Percentiles rank a stretch among this genome's conserved stretches.
Conservation (phyloP, 1,284 basidiomycete species). For the Meira nashicola region DNA sequence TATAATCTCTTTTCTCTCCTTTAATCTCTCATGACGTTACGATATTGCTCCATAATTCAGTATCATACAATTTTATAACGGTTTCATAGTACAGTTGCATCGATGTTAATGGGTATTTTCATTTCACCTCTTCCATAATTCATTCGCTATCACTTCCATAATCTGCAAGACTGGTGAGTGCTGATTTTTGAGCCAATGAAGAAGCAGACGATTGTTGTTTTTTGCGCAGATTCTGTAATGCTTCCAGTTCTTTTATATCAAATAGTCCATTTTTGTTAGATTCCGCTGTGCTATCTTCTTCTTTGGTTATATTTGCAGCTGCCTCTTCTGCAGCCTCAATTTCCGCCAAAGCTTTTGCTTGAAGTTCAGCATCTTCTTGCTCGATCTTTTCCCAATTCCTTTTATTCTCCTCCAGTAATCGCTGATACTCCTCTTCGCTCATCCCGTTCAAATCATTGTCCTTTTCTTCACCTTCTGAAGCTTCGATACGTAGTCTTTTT, state of each 20-base stretch:
- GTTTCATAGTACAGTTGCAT: too few relatives aligned
- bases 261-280: slow-evolving; percentile 12
- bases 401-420: slow-evolving; percentile 44
- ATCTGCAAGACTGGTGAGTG: slow-evolving; percentile 35
- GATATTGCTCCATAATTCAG: too few relatives aligned
- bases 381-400: slow-evolving; percentile 42
- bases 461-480: slow-evolving; percentile 8
- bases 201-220: slow-evolving; percentile 11
- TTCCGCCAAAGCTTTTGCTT: slow-evolving; percentile 8
- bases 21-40: too few relatives aligned
- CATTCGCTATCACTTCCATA: slow-evolving; percentile 45
- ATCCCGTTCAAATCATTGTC: background rate
- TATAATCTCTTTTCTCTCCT: too few relatives aligned
- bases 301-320: background rate
- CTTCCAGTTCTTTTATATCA: slow-evolving; percentile 31
- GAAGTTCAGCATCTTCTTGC: slow-evolving; percentile 14
- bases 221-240: slow-evolving; percentile 21
- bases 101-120: too few relatives aligned
- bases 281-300: background rate
- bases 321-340: slow-evolving; percentile 5
- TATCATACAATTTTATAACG: too few relatives aligned
- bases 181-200: slow-evolving; percentile 10
- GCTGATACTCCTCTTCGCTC: slow-evolving; percentile 35
- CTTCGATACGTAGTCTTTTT: slow-evolving; percentile 19
- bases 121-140: too few relatives aligned